phyloP scores from a whole-genome alignment of 306 rosid genomes.

The Casuarina cunninghamiana region DNA sequence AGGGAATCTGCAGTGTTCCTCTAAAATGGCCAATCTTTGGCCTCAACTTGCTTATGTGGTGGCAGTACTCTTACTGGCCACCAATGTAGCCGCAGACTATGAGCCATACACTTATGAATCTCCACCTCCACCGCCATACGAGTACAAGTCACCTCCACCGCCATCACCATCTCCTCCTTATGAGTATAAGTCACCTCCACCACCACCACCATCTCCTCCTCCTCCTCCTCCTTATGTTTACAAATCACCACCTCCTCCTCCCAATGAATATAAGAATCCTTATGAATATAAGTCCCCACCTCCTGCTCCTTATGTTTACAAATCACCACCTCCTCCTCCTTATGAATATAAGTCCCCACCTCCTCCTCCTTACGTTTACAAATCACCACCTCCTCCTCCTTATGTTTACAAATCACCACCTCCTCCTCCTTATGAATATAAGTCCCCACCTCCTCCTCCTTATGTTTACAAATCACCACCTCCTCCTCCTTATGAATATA shows the following conservation, averaged over 20 bases:
- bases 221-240: not conserved
- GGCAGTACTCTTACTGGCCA: conserved; percentile 29
- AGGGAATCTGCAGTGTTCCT: not conserved
- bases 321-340: conserved; percentile 19
- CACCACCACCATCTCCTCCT: rapidly evolving
- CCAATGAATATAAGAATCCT: too few relatives aligned
- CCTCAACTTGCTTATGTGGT: conserved; percentile 25
- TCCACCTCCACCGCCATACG: not conserved
- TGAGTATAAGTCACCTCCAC: not conserved
- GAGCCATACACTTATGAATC: conserved; percentile 24
- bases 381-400: too few relatives aligned
- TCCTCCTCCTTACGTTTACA: too few relatives aligned
- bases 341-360: too few relatives aligned
- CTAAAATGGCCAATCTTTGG: conserved; percentile 34
- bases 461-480: not conserved
- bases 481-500: not conserved
- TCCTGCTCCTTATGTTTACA: conserved; percentile 13
- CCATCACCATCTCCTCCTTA: too few relatives aligned
- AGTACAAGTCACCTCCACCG: not conserved
- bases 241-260: not conserved
- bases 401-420: too few relatives aligned
- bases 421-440: not conserved
- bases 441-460: not conserved
- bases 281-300: too few relatives aligned
- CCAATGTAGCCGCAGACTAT: conserved; percentile 28